Evolutionary conservation across 129 eudicot species (phyloP).

Genomic region (Calendula officinalis): DNA sequence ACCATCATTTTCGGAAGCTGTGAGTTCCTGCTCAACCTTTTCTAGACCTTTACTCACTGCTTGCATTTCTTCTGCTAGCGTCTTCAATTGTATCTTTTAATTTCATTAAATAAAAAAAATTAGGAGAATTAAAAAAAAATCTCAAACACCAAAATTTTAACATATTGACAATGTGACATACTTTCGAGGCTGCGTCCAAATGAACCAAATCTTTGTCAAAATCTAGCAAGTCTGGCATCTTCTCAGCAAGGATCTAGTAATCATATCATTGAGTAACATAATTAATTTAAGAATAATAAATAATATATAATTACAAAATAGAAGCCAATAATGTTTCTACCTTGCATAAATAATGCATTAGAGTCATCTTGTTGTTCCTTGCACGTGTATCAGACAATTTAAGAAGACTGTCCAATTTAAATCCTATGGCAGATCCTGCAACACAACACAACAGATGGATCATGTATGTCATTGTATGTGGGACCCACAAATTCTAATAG

Average conservation of each 20-base stretch:
- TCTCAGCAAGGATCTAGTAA: constrained; percentile 78
- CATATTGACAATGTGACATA: constrained; percentile 37
- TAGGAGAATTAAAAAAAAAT: background rate
- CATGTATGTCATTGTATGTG: constrained; percentile 3
- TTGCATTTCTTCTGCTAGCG: constrained; percentile 99
- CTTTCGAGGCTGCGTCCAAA: constrained; percentile 95
- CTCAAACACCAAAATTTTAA: constrained; percentile 9
- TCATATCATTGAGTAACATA: constrained; percentile 22
- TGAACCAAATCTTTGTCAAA: constrained; percentile 87
- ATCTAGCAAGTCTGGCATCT: constrained; percentile 90
- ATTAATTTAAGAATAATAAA: background rate
- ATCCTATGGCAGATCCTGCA: constrained; percentile 94
- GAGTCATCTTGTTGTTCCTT: constrained; percentile 93
- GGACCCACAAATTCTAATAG: constrained; percentile 8
- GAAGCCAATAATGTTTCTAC: constrained; percentile 31
- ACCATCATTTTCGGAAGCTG: constrained; percentile 85
- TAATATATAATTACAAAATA: background rate
- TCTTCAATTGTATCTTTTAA: constrained; percentile 83
- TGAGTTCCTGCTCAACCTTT: constrained; percentile 95
- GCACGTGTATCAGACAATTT: constrained; percentile 98
- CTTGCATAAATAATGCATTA: constrained; percentile 98
- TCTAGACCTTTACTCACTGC: constrained; percentile 99
- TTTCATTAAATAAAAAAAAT: constrained; percentile 15
- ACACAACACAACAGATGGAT: constrained; percentile 6
- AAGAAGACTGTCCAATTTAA: constrained; percentile 93